A percentile compares a stretch with the other conserved stretches of the same genome.
phyloP scores from a whole-genome alignment of 257 asterid genomes.

The Fraxinus quadrangulata region DNA sequence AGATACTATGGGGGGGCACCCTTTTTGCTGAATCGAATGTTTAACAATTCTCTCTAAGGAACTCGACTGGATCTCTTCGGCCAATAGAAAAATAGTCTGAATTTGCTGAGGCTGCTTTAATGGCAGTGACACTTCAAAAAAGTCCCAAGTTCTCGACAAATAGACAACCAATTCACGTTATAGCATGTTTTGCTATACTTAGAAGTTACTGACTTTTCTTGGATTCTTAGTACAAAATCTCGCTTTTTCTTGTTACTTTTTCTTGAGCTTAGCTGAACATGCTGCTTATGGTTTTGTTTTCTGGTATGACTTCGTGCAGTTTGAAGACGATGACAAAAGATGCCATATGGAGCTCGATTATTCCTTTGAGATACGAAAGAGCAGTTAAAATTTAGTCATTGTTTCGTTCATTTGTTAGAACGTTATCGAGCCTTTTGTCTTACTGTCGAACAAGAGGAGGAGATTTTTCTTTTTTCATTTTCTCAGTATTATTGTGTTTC shows the following conservation, averaged over 20 bases:
- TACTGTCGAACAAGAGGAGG: neutral
- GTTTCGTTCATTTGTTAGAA: constrained; percentile 17
- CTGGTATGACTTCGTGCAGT: constrained; percentile 42
- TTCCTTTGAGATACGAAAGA: constrained; percentile 63
- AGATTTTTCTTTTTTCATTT: neutral
- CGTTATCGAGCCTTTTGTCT: neutral
- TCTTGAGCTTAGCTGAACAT: neutral
- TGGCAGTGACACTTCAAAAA: neutral
- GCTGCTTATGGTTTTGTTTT: constrained; percentile 13
- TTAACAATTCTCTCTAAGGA: neutral
- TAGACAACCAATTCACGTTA: neutral
- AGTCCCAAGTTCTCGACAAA: neutral
- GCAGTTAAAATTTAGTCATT: constrained; percentile 28
- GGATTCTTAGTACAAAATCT: neutral
- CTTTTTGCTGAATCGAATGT: neutral
- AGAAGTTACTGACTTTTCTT: neutral
- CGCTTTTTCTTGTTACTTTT: neutral
- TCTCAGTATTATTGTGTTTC: neutral
- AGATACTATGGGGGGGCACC: neutral
- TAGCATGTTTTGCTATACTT: neutral
- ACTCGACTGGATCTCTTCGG: neutral
- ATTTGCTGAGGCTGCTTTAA: neutral
- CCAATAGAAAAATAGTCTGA: neutral
- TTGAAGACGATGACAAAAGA: constrained; percentile 70
- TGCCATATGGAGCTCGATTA: constrained; percentile 68